Percentiles rank a stretch among this genome's conserved stretches.
phyloP scores from a whole-genome alignment of 108 stramenopile species.

The Halocafeteria seosinensis region DNA sequence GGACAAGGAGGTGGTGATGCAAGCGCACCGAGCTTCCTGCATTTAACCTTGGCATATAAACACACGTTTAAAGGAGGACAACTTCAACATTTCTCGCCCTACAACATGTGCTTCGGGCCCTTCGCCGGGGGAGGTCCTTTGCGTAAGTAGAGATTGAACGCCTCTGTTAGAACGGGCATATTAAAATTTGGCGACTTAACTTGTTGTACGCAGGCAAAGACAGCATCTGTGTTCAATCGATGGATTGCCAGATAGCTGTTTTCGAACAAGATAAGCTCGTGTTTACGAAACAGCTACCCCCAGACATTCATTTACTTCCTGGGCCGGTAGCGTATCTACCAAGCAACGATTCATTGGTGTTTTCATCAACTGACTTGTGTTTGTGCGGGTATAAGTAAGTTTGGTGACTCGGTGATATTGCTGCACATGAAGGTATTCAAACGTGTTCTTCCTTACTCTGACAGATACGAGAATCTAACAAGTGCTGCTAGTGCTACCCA shows the following conservation, averaged over 20 bases:
- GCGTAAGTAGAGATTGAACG: neutral
- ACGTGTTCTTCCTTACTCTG: conserved; percentile 16
- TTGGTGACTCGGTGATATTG: too few relatives aligned
- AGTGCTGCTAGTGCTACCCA: neutral
- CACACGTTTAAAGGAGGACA: conserved; percentile 35
- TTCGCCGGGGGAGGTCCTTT: conserved; percentile 26
- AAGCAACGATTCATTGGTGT: conserved; percentile 29
- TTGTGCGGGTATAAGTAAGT: conserved; percentile 40
- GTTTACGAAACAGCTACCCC: conserved; percentile 32
- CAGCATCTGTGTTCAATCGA: conserved; percentile 32
- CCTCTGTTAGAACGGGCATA: neutral
- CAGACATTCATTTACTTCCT: conserved; percentile 20
- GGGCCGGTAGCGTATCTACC: conserved; percentile 35
- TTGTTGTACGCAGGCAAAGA: conserved; percentile 11
- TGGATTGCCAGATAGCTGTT: conserved; percentile 40
- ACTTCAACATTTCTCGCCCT: conserved; percentile 41
- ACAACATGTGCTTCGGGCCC: conserved; percentile 28
- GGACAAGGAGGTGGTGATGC: conserved; percentile 14
- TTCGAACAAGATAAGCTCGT: conserved; percentile 24
- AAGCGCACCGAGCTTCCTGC: conserved; percentile 17
- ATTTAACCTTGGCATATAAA: conserved; percentile 26
- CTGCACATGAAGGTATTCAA: too few relatives aligned
- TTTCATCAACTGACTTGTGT: conserved; percentile 18
- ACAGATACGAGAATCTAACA: neutral
- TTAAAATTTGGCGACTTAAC: neutral